Evolutionary conservation across 148 eudicot genomes (phyloP).

Genomic region (Oxyria digyna): DNA sequence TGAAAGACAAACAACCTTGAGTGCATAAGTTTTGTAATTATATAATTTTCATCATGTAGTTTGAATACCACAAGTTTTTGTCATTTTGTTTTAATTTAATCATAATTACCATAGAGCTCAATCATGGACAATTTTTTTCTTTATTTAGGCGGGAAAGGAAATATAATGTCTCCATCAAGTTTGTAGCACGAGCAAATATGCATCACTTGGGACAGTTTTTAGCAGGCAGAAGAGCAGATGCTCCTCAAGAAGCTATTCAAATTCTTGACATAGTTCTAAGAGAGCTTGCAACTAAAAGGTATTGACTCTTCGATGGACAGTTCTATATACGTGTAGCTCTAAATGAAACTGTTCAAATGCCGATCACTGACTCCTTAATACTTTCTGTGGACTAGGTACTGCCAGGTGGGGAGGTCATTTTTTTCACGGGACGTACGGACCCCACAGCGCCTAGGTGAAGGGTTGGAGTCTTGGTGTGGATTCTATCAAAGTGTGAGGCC

Average conservation of each 20-base stretch:
- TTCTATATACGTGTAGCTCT: not conserved
- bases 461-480: constrained; percentile 70
- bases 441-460: constrained; percentile 55
- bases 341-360: not conserved
- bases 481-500: constrained; percentile 72
- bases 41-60: not conserved
- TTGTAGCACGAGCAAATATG: constrained; percentile 45
- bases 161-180: constrained; percentile 53
- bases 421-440: constrained; percentile 47
- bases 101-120: not conserved
- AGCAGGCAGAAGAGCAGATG: constrained; percentile 53
- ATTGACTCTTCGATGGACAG: not conserved
- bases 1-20: not conserved
- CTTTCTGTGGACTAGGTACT: constrained; percentile 24
- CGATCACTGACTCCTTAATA: constrained; percentile 6
- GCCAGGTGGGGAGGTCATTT: constrained; percentile 55
- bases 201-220: constrained; percentile 57
- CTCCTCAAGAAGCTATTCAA: constrained; percentile 55
- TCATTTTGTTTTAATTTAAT: not conserved
- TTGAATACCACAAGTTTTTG: not conserved
- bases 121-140: not conserved
- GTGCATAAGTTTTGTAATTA: not conserved
- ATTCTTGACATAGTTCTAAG: constrained; percentile 59
- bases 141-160: constrained; percentile 34
- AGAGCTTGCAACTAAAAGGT: constrained; percentile 55